Evolutionary conservation across 495 filamentous ascomycete genomes (phyloP).

Genomic region (Stereocaulon alpinum): DNA sequence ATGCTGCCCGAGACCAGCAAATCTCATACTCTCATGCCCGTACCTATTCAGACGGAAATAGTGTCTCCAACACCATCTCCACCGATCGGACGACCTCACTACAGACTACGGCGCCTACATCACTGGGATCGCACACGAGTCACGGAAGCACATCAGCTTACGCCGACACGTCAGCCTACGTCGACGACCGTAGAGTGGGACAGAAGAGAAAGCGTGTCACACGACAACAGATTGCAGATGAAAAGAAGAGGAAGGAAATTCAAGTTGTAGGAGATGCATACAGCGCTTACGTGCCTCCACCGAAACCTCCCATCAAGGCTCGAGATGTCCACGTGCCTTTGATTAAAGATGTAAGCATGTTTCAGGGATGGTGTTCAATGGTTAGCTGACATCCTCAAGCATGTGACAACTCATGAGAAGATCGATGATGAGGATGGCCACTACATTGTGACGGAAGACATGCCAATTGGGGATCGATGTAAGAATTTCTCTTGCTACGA

Average conservation of each 20-base stretch:
- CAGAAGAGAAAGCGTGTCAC: slow-evolving; percentile 79
- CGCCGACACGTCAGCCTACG: slow-evolving; percentile 41
- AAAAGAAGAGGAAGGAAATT: slow-evolving; percentile 65
- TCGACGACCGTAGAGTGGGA: slow-evolving; percentile 47
- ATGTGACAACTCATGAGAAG: slow-evolving; percentile 42
- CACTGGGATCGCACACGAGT: slow-evolving; percentile 66
- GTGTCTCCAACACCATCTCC: slow-evolving; percentile 60
- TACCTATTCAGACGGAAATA: slow-evolving; percentile 55
- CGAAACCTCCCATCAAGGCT: slow-evolving; percentile 81
- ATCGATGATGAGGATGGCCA: slow-evolving; percentile 95
- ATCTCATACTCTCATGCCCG: slow-evolving; percentile 59
- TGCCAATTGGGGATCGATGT: slow-evolving; percentile 81
- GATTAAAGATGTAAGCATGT: slow-evolving; percentile 65
- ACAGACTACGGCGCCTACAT: slow-evolving; percentile 84
- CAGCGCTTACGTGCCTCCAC: slow-evolving; percentile 70
- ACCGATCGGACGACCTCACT: slow-evolving; percentile 81
- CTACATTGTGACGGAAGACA: slow-evolving; percentile 80
- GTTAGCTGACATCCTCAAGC: slow-evolving; percentile 25
- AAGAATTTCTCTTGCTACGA: slow-evolving; percentile 27
- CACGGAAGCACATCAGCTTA: slow-evolving; percentile 47
- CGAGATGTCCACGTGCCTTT: slow-evolving; percentile 79
- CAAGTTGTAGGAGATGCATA: slow-evolving; percentile 60
- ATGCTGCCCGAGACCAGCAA: slow-evolving; percentile 51
- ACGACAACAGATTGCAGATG: slow-evolving; percentile 66
- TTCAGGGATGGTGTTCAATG: slow-evolving; percentile 1